Base-by-base conservation (phyloP, 768 basidiomycete species). In the Boletus pseudo-olivaceus region DNA sequence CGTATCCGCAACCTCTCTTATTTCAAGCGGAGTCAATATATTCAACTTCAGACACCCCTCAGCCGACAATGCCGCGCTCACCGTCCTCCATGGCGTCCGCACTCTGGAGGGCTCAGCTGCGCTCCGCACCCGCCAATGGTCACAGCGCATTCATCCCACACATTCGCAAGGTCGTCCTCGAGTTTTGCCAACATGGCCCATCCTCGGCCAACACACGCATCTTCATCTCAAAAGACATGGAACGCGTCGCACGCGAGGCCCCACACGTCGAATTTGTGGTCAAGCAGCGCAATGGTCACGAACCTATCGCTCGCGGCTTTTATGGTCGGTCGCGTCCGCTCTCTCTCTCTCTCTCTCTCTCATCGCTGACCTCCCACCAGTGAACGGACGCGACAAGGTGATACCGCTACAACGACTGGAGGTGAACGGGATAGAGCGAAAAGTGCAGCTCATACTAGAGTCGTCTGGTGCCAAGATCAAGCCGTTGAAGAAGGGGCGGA, bases 231-330 rank as follows among this genome's bases (percentile, higher is more conserved):
- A 82, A 80, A 51, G 76, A 84, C 56, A 75, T 90, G 51, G 79
- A 84, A 63, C 59, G 72, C 15, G 73, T 93, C 56, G 93, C 93
- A 7, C 76, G 76, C 51, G 68, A 78, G 53, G 84, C 93, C 69
- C 90, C 92, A 0, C 87, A 90, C 64, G 87, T 93, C 56, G 92
- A 95, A 69, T 73, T 95, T 52, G 90, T 93, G 44, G 83, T 94
- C 44, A 83, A 80, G 67, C 84, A 90, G 71, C 78, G 88, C 57
- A 81, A 83, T 55, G 80, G 84, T 37, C 82, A 80, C 57, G 87
- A 92, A 60, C 93, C 93, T 42, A 85, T 93, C 57, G 76, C 88
- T 14, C 80, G 93, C 57, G 93, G 90, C 5, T 87, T 93, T 67
- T 95, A 94, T 65, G 75, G 92, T 92, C 46, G 29, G 49, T 53